phyloP scores from a whole-genome alignment of 129 eudicot species.

The Centrapalus pauciflorus region DNA sequence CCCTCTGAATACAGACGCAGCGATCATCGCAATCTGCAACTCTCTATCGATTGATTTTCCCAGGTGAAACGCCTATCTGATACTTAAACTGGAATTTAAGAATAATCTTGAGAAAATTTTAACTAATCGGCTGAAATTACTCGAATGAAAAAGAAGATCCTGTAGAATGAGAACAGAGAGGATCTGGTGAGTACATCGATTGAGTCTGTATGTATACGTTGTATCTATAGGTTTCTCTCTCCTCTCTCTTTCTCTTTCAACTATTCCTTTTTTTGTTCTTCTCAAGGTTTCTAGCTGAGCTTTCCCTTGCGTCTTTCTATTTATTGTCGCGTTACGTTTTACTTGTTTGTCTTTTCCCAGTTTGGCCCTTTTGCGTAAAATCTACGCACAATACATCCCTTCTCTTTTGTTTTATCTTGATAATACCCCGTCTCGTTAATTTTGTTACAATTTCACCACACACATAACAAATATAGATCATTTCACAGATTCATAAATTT shows the following conservation, averaged over 20 bases:
- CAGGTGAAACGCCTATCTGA: neutral
- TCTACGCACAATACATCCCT: neutral
- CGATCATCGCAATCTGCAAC: constrained; percentile 32
- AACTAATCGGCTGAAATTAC: neutral
- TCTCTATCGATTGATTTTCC: constrained; percentile 2
- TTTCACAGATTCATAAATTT: too few relatives aligned
- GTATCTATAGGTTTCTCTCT: neutral
- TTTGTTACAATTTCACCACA: neutral
- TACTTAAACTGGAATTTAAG: neutral
- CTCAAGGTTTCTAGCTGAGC: constrained; percentile 35
- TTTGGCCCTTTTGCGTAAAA: neutral
- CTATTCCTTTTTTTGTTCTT: constrained; percentile 27
- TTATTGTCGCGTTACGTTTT: constrained; percentile 26
- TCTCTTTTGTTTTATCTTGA: neutral
- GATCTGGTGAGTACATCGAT: constrained; percentile 6
- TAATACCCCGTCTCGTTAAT: neutral
- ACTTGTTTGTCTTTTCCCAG: neutral
- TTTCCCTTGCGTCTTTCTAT: constrained; percentile 31
- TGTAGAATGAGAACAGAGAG: constrained; percentile 7
- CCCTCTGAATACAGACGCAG: constrained; percentile 10
- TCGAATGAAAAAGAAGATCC: constrained; percentile 11
- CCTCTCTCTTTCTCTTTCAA: constrained; percentile 11
- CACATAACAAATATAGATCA: neutral
- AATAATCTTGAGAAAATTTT: neutral
- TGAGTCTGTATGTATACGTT: neutral